Conservation (phyloP, 2,329 filamentous ascomycete species). For the Fonsecaea multimorphosa region DNA sequence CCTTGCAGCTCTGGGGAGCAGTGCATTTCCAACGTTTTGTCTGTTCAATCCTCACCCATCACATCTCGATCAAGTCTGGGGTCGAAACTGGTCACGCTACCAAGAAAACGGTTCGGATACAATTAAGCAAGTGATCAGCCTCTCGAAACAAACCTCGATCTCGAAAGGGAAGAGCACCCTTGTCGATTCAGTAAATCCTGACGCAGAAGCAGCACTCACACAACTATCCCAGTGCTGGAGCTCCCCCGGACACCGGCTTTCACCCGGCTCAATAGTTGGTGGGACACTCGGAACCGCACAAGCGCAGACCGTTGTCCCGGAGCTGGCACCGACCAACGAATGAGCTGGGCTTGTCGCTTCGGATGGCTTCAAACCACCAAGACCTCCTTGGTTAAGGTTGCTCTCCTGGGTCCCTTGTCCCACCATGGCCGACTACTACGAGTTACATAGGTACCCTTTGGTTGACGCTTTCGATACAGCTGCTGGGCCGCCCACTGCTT, state of each 20-base stretch:
- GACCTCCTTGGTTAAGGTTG: background rate
- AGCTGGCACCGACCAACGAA: constrained; percentile 1
- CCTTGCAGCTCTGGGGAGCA: background rate
- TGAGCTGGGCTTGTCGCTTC: background rate
- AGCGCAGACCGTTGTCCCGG: constrained; percentile 11
- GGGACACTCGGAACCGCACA: constrained; percentile 13
- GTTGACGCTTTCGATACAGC: background rate
- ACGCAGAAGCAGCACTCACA: background rate
- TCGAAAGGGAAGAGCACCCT: constrained; percentile 7
- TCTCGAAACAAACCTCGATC: background rate
- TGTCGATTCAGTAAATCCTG: constrained; percentile 14
- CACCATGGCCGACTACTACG: background rate
- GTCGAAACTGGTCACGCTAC: constrained; percentile 7
- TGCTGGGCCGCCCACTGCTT: constrained; percentile 12
- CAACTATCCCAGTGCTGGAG: background rate
- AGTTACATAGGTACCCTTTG: background rate
- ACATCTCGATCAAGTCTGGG: background rate
- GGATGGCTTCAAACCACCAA: background rate
- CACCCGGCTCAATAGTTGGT: background rate
- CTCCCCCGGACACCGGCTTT: constrained; percentile 10
- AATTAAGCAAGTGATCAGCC: constrained; percentile 12
- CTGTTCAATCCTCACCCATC: background rate
- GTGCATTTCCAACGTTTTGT: background rate
- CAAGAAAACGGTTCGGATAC: background rate
- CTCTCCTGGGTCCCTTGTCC: background rate